Evolutionary conservation across 257 asterid genomes (phyloP), one percentile per base, ranked within the genome.

Genomic region (Jaltomata sinuosa): DNA sequence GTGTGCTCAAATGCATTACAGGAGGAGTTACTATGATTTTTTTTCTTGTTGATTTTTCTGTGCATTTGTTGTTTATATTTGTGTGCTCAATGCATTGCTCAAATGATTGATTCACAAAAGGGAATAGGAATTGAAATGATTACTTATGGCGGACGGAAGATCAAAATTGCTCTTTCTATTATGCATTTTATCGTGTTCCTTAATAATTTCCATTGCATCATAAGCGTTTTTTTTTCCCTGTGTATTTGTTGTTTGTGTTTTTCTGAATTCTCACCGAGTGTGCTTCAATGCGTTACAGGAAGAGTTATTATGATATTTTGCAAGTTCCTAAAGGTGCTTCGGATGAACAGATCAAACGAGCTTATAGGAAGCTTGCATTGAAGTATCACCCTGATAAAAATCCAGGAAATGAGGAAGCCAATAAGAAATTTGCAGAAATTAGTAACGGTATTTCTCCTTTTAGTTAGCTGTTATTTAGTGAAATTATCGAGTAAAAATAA

Each of bases 381-480:
- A 94, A 94, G 89, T 95, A 95, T 90, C 99, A 95, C 68, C 98
- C 98, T 1, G 98, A 95, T 83, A 95, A 95, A 83, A 95, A 95
- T 74, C 98, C 72, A 84, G 99, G 99, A 40, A 95, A 95, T 83
- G 98, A 94, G 65, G 99, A 95, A 81, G 99, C 99, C 11, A 95
- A 91, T 84, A 93, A 93, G 95, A 94, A 85, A 90, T 94, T 96
- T 80, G 97, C 98, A 5, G 99, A 96, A 88, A 96, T 94, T 72
- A 96, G 84, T 81, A 96, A 96, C 84, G 99, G 99, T 94, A 84
- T 67, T 16, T 21, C 31, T 31, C n/a, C 25, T 29, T 9, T 47
- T 11, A 6, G 14, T 22, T 22, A n/a, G 32, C 79, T 52, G 47
- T 61, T 16, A 11, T 52, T 81, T 29, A 25, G 34, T 31, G 22